Evolutionary conservation across 176 grass and related monocot genomes (phyloP).

Genomic region (Canna indica): DNA sequence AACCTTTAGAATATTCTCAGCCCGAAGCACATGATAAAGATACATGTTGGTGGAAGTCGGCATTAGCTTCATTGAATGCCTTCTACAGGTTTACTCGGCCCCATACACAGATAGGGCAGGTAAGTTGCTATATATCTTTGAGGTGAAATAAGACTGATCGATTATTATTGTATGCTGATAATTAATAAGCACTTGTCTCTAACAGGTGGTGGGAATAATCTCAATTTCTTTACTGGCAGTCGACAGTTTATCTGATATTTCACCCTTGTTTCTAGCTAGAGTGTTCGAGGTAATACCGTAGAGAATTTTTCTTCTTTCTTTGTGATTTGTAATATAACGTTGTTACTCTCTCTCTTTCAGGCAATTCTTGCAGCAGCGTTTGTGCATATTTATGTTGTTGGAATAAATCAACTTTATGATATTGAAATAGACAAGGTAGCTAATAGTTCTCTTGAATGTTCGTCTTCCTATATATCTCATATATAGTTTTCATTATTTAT

Average conservation of each 20-base stretch:
- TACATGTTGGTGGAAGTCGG: constrained; percentile 37
- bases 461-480: too few relatives aligned
- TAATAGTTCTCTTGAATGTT: too few relatives aligned
- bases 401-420: constrained; percentile 85
- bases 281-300: constrained; percentile 59
- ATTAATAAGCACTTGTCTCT: constrained; percentile 16
- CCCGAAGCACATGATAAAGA: constrained; percentile 38
- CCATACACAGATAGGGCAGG: constrained; percentile 88
- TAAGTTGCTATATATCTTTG: constrained; percentile 30
- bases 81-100: constrained; percentile 90
- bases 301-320: too few relatives aligned
- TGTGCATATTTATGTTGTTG: constrained; percentile 95
- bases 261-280: constrained; percentile 68
- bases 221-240: constrained; percentile 82
- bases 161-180: neutral
- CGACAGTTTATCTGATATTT: constrained; percentile 56
- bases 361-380: constrained; percentile 73
- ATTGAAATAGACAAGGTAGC: constrained; percentile 97
- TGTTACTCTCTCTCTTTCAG: constrained; percentile 28
- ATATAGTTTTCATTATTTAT: too few relatives aligned
- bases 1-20: constrained; percentile 44
- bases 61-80: constrained; percentile 54
- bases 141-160: neutral
- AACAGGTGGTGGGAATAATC: constrained; percentile 85
- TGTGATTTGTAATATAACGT: too few relatives aligned